Evolutionary conservation across 2,329 filamentous ascomycete species (phyloP).

Genomic region (Xylariaceae sp.): DNA sequence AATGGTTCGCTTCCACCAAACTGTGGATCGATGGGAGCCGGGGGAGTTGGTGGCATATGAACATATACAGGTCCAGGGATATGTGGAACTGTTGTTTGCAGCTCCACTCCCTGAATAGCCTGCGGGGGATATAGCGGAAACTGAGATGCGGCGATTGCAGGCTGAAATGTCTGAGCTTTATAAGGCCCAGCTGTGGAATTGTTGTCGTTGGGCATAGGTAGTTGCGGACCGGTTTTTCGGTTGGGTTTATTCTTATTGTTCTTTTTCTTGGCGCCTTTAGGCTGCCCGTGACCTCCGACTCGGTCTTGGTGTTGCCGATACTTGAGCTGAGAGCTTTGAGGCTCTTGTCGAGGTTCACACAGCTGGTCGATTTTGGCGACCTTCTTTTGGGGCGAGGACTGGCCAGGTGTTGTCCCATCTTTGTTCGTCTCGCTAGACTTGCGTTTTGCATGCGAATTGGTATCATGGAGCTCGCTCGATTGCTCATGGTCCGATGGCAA

Average conservation of each 20-base stretch:
- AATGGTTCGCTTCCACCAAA: slow-evolving; percentile 25
- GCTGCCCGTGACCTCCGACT: neutral
- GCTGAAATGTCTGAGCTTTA: slow-evolving; percentile 8
- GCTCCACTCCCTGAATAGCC: neutral
- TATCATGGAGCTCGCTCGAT: neutral
- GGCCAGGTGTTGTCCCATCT: neutral
- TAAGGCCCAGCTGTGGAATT: neutral
- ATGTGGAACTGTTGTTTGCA: neutral
- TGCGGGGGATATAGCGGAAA: slow-evolving; percentile 6
- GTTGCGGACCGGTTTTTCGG: neutral
- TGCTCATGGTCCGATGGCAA: neutral
- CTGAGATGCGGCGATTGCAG: neutral
- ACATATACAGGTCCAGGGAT: neutral
- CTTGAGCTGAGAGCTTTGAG: neutral
- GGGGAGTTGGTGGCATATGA: neutral
- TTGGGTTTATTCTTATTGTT: slow-evolving; percentile 7
- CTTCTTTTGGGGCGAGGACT: slow-evolving; percentile 19
- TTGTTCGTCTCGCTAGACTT: slow-evolving; percentile 15
- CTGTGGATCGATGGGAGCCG: neutral
- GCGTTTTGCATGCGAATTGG: slow-evolving; percentile 14
- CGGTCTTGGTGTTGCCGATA: neutral
- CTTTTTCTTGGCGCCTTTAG: slow-evolving; percentile 14
- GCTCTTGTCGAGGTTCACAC: neutral
- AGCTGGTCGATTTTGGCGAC: neutral
- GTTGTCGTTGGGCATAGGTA: neutral